Evolutionary conservation across 768 basidiomycete species (phyloP).

Genomic region (Multifurca ochricompacta): DNA sequence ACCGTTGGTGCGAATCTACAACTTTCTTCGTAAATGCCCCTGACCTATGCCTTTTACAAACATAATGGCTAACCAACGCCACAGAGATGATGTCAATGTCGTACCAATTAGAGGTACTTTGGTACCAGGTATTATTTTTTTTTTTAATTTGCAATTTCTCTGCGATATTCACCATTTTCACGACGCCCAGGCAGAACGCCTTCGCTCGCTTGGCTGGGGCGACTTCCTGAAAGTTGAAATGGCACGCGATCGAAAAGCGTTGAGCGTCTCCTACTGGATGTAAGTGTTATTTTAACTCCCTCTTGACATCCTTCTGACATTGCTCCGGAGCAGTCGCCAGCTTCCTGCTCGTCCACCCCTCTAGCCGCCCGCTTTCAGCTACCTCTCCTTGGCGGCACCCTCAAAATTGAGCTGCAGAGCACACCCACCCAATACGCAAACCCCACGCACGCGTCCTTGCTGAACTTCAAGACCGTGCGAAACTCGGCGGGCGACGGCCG

Average conservation of each 20-base stretch:
- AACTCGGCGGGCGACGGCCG: slow-evolving; percentile 42
- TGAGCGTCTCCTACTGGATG: slow-evolving; percentile 87
- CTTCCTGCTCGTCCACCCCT: slow-evolving; percentile 26
- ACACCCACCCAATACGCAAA: slow-evolving; percentile 43
- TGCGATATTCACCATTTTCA: neutral
- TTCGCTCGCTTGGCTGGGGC: slow-evolving; percentile 83
- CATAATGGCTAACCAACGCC: slow-evolving; percentile 7
- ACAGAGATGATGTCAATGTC: slow-evolving; percentile 86
- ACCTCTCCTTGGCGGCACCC: slow-evolving; percentile 59
- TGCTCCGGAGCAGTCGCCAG: slow-evolving; percentile 32
- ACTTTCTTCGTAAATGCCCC: slow-evolving; percentile 70
- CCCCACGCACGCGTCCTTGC: slow-evolving; percentile 49
- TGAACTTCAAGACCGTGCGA: slow-evolving; percentile 55
- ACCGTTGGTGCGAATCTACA: slow-evolving; percentile 78
- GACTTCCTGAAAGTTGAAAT: slow-evolving; percentile 68
- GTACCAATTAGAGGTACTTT: slow-evolving; percentile 86
- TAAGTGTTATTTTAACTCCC: slow-evolving; percentile 27
- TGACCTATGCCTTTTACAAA: neutral
- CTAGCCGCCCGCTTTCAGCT: slow-evolving; percentile 35
- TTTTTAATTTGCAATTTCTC: neutral
- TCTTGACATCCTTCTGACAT: slow-evolving; percentile 6
- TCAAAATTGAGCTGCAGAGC: slow-evolving; percentile 66
- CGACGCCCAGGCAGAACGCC: slow-evolving; percentile 48
- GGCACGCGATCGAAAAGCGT: slow-evolving; percentile 54
- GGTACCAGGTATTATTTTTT: slow-evolving; percentile 61